Percentiles rank a stretch among this genome's conserved stretches.
Evolutionary conservation across 768 basidiomycete species (phyloP).

Genomic region (Pulveroboletus sp.): DNA sequence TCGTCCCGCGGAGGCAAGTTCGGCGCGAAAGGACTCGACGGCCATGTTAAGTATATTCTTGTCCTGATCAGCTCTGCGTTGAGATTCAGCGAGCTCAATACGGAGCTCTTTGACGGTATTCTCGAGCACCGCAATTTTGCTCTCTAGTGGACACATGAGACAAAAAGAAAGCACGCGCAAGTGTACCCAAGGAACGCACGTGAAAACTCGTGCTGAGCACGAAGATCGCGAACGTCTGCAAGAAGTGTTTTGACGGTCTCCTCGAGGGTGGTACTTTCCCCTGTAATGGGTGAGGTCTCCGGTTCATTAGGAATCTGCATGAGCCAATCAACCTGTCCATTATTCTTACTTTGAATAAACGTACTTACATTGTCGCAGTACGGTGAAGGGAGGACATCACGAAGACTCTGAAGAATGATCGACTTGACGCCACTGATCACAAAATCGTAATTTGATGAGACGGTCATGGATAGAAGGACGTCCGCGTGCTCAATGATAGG

Average conservation of each 20-base stretch:
- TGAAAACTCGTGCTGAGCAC: not conserved
- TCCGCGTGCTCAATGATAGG: slow-evolving; percentile 2
- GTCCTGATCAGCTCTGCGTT: not conserved
- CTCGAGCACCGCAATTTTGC: not conserved
- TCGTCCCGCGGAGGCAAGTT: not conserved
- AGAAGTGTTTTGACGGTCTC: slow-evolving; percentile 1
- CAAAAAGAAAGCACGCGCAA: not conserved
- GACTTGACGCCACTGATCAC: not conserved
- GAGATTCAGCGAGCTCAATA: not conserved
- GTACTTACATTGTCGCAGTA: not conserved
- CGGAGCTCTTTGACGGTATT: slow-evolving; percentile 2
- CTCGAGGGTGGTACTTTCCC: not conserved
- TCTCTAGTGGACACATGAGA: not conserved
- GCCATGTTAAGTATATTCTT: not conserved
- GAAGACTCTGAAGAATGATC: not conserved
- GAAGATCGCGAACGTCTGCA: slow-evolving; percentile 1
- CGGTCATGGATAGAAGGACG: not conserved
- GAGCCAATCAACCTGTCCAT: not conserved
- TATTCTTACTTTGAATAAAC: not conserved
- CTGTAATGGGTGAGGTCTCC: not conserved
- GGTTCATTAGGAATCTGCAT: not conserved
- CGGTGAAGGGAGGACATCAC: not conserved
- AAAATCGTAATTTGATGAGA: slow-evolving; percentile 7
- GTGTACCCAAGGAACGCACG: not conserved
- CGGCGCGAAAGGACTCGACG: slow-evolving; percentile 2